A percentile compares a stretch with the other conserved stretches of the same genome.
phyloP scores from a whole-genome alignment of 345 rosid genomes.

The Crucihimalaya himalaica region DNA sequence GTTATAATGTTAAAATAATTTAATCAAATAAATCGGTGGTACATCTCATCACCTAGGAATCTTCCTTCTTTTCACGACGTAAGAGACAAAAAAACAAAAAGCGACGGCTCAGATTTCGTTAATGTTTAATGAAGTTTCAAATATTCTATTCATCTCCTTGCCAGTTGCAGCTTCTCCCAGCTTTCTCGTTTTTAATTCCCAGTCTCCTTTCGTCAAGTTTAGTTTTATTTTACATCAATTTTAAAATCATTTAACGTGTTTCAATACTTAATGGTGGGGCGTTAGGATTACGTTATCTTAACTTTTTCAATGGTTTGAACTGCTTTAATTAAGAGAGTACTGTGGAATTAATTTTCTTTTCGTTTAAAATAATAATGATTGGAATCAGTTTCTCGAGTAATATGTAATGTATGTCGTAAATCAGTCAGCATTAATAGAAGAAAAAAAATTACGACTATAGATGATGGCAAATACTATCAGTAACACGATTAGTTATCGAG shows the following conservation, averaged over 20 bases:
- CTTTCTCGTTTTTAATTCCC: constrained; percentile 30
- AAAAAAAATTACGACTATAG: neutral
- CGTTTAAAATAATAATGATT: neutral
- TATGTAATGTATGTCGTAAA: neutral
- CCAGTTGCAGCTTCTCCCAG: constrained; percentile 23
- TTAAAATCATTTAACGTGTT: neutral
- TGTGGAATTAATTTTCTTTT: neutral
- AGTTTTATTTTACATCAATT: neutral
- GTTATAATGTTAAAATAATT: neutral
- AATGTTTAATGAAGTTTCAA: constrained; percentile 23
- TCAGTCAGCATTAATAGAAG: neutral
- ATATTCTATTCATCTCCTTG: constrained; percentile 9
- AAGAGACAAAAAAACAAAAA: constrained; percentile 43
- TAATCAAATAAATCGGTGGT: constrained; percentile 20
- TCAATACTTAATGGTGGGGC: constrained; percentile 8
- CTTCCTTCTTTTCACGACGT: constrained; percentile 41
- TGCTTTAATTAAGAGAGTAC: neutral
- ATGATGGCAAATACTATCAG: neutral
- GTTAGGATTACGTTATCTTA: constrained; percentile 24
- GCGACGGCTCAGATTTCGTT: constrained; percentile 46
- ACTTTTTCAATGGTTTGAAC: neutral
- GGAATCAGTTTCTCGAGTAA: neutral
- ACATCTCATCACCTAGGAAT: constrained; percentile 28
- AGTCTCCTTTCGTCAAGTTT: neutral
- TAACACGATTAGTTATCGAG: neutral